Evolutionary conservation across 2,329 filamentous ascomycete genomes (phyloP), one percentile per base, ranked within the genome.

Genomic region (Aureobasidium sp.): DNA sequence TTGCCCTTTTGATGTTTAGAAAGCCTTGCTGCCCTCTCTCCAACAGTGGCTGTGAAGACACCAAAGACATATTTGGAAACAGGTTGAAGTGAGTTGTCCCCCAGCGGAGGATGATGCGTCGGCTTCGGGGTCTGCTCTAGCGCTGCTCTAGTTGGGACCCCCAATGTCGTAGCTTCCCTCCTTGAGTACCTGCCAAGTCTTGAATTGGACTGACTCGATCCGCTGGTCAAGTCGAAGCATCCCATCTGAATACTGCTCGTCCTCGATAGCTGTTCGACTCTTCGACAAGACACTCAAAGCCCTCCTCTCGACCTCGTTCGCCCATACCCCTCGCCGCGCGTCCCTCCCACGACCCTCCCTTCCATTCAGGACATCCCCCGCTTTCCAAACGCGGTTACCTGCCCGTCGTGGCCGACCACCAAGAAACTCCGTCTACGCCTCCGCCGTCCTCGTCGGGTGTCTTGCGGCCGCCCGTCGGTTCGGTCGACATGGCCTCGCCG

Each of bases 401-500:
- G 70, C 70, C 71, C 70, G 70, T 64, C 68, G 69, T 73, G 71
- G 71, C 71, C 47, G 65, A 67, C 65, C 58, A 66, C 57, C 61
- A 66, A 57, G 64, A 60, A 56, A 60, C 64, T 52, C 64, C 62
- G 63, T 63, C 65, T 47, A 63, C 64, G 41, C 62, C 64, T 39
- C 62, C 64, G 58, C 55, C 67, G 49, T 37, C 39, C 48, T 45
- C 59, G 47, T 61, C 59, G 47, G 48, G 37, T 29, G 41, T 62
- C 49, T 39, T 45, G 48, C 49, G 41, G 22, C 51, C 51, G 39
- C 60, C 48, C 49, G 39, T 47, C 49, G 51, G 29, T 64, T 67
- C 66, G 67, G 63, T 70, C 70, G 82, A 80, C 69, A 89, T 92
- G 87, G 85, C 88, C 63, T 86, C 88, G 53, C 87, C 89, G 58